Evolutionary conservation across 257 asterid genomes (phyloP).

Genomic region (Fraxinus cuspidata): DNA sequence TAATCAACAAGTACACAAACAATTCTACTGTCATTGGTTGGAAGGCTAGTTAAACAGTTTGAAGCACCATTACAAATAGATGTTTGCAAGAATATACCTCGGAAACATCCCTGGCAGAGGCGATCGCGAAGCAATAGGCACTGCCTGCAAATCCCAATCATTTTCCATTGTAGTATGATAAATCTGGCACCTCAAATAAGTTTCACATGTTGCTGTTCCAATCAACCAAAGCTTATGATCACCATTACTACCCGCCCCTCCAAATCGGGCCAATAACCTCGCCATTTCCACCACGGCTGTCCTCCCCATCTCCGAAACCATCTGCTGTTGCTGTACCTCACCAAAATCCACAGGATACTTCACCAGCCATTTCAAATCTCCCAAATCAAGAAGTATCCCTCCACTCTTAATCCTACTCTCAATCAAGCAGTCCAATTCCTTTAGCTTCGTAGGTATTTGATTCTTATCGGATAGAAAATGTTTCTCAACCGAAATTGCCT

Average conservation of each 20-base stretch:
- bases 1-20: no score
- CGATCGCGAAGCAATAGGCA: constrained; percentile 77
- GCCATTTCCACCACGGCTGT: constrained; percentile 67
- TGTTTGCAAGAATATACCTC: constrained; percentile 46
- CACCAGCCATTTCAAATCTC: constrained; percentile 95
- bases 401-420: constrained; percentile 50
- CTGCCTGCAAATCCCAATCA: constrained; percentile 97
- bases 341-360: constrained; percentile 56
- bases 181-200: constrained; percentile 91
- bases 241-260: constrained; percentile 31
- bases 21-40: no score
- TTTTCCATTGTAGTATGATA: constrained; percentile 92
- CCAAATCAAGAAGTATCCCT: constrained; percentile 82
- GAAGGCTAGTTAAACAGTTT: not conserved
- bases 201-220: constrained; percentile 93
- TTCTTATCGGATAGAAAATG: constrained; percentile 47
- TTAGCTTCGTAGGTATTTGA: constrained; percentile 47
- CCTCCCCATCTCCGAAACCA: constrained; percentile 61
- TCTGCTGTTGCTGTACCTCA: constrained; percentile 44
- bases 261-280: constrained; percentile 46
- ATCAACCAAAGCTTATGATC: constrained; percentile 65
- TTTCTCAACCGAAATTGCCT: constrained; percentile 52
- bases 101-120: constrained; percentile 74
- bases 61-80: not conserved
- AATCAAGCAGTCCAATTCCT: constrained; percentile 51